These are phyloP conservation scores for Drosera capensis DNA, from an alignment of 148 eudicot species.

Conservation along the genomic window DNA sequence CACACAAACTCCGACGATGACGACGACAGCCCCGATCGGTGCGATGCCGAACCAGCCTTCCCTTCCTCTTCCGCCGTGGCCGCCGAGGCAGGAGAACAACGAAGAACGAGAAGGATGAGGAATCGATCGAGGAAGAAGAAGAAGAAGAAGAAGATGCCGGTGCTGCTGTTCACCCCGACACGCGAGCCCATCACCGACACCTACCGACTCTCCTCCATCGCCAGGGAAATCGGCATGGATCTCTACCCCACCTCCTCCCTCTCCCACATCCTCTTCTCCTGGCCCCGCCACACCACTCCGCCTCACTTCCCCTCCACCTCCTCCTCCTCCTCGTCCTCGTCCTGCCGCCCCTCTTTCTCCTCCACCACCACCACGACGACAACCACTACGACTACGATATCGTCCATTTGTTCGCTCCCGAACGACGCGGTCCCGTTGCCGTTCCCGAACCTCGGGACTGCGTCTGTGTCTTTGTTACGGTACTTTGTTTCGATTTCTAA, in stretches of 20 bases:
- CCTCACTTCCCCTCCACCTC: slow-evolving; percentile 5
- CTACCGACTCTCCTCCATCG: slow-evolving; percentile 32
- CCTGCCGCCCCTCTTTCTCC: slow-evolving; percentile 20
- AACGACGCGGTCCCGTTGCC: slow-evolving; percentile 45
- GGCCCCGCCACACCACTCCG: slow-evolving; percentile 24
- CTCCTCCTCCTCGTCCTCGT: slow-evolving; percentile 10
- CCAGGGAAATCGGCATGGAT: slow-evolving; percentile 41
- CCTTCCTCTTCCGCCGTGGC: no score
- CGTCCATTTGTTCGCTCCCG: slow-evolving; percentile 13
- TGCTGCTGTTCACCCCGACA: slow-evolving; percentile 29
- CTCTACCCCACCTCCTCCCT: slow-evolving; percentile 32
- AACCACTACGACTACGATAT: slow-evolving; percentile 4
- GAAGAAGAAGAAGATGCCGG: slow-evolving; percentile 16
- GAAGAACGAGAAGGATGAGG: no score
- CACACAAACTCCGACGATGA: neutral
- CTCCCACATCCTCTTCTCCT: slow-evolving; percentile 47
- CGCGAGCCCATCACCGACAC: slow-evolving; percentile 32
- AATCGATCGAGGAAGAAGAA: slow-evolving; percentile 7
- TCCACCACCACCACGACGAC: no score
- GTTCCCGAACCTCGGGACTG: slow-evolving; percentile 29
- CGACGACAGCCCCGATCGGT: slow-evolving; percentile 1
- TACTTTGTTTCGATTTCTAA: slow-evolving; percentile 28
- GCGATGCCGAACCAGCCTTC: no score
- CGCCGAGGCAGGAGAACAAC: no score
- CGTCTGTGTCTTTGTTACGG: slow-evolving; percentile 34